A percentile compares a stretch with the other conserved stretches of the same genome.
phyloP scores from a whole-genome alignment of 768 basidiomycete species.

The Mrakia hoshinonis region DNA sequence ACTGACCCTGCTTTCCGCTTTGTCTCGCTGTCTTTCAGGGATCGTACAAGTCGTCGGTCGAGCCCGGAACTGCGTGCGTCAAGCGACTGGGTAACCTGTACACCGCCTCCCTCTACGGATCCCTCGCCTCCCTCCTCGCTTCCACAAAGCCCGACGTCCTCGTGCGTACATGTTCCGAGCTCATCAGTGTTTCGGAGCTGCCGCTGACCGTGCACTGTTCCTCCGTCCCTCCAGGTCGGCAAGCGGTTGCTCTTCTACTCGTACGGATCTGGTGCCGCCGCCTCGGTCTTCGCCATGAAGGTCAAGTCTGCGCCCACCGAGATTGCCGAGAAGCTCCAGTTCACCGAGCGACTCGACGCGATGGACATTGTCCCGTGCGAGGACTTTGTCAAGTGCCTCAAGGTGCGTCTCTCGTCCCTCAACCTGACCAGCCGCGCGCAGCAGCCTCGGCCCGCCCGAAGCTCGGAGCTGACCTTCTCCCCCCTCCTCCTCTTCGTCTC shows the following conservation, averaged over 20 bases:
- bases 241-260: constrained; percentile 90
- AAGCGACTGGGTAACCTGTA: constrained; percentile 96
- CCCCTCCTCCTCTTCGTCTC: background rate
- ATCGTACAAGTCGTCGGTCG: constrained; percentile 64
- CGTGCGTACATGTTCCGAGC: constrained; percentile 30
- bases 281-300: constrained; percentile 78
- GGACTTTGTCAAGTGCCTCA: constrained; percentile 75
- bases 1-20: background rate
- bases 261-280: constrained; percentile 94
- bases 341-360: constrained; percentile 62
- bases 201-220: constrained; percentile 18
- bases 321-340: constrained; percentile 72
- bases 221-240: constrained; percentile 42
- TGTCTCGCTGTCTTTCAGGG: constrained; percentile 28
- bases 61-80: constrained; percentile 76
- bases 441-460: background rate
- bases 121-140: constrained; percentile 76
- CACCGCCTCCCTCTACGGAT: constrained; percentile 90
- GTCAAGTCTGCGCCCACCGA: constrained; percentile 79
- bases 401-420: constrained; percentile 42
- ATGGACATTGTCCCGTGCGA: constrained; percentile 90
- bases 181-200: constrained; percentile 10
- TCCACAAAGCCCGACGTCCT: constrained; percentile 61
- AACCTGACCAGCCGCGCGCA: background rate
- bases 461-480: constrained; percentile 12